Conservation (phyloP, 345 rosid genomes). For the Syzygium aqueum region DNA sequence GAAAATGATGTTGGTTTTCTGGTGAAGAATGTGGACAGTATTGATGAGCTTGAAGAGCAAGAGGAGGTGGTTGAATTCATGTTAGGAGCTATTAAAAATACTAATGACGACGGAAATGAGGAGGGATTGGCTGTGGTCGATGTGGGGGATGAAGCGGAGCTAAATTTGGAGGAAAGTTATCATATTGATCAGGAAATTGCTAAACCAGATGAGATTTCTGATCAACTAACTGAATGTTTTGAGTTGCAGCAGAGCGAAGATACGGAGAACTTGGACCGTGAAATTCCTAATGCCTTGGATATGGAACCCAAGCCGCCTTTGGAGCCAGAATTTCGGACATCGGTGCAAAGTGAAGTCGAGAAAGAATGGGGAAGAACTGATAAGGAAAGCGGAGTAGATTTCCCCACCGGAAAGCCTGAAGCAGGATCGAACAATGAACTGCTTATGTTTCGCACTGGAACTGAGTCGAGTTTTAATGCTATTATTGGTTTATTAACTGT, state of each 20-base stretch:
- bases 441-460: neutral
- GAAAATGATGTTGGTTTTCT: neutral
- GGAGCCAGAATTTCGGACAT: neutral
- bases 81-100: neutral
- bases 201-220: neutral
- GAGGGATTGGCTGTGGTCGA: neutral
- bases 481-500: neutral
- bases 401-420: neutral
- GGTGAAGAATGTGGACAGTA: neutral
- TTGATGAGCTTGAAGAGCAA: neutral
- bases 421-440: neutral
- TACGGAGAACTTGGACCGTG: neutral
- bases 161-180: neutral
- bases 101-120: neutral
- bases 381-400: neutral
- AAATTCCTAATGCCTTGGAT: neutral
- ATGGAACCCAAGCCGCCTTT: neutral
- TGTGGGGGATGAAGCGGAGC: neutral
- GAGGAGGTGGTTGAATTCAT: neutral
- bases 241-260: neutral
- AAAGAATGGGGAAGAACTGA: neutral
- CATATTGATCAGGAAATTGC: neutral
- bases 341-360: neutral
- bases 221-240: neutral
- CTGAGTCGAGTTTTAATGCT: neutral